phyloP scores from a whole-genome alignment of 202 grass and related monocot species.

The Zoysia matrella region DNA sequence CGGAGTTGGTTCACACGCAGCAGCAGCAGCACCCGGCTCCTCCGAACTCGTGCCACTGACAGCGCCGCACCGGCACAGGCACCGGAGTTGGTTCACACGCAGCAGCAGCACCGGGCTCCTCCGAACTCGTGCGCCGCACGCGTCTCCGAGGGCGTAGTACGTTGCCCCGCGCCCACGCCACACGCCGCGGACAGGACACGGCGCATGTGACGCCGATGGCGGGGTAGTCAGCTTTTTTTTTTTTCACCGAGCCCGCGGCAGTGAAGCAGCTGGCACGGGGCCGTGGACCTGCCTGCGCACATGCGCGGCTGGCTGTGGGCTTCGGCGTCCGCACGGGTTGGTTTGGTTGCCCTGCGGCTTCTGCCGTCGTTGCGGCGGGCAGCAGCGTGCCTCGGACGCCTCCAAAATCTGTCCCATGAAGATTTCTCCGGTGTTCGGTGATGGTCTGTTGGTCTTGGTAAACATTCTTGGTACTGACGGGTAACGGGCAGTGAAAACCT shows the following conservation, averaged over 20 bases:
- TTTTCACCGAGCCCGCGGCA: neutral
- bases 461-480: too few relatives aligned
- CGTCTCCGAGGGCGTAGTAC: neutral
- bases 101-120: neutral
- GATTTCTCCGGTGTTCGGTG: too few relatives aligned
- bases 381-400: slow-evolving; percentile 2
- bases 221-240: too few relatives aligned
- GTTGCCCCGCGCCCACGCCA: neutral
- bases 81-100: neutral
- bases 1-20: too few relatives aligned
- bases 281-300: neutral
- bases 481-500: too few relatives aligned
- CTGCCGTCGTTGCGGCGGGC: neutral
- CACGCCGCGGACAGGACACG: neutral
- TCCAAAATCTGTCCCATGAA: slow-evolving; percentile 3
- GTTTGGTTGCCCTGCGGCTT: neutral
- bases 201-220: slow-evolving; percentile 10
- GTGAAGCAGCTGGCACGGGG: neutral
- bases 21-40: too few relatives aligned
- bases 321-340: neutral
- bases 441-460: too few relatives aligned
- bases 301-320: neutral
- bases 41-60: slow-evolving; percentile 15
- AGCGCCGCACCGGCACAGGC: neutral
- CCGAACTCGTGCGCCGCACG: neutral